Conservation (phyloP, 768 basidiomycete genomes). For the Pholiota molesta region DNA sequence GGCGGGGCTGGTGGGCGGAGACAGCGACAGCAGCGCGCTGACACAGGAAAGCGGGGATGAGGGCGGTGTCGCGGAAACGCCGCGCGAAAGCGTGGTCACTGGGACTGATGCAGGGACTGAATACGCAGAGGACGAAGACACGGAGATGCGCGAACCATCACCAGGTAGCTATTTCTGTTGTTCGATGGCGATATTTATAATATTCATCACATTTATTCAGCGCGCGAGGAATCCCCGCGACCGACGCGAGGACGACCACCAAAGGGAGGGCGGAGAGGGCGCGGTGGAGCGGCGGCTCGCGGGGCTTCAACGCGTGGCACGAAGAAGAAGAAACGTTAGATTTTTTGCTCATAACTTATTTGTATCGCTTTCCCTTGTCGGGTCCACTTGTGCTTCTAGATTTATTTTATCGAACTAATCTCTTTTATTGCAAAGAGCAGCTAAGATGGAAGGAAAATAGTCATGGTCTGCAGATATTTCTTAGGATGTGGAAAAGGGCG, state of each 20-base stretch:
- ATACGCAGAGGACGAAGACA: slow-evolving; percentile 68
- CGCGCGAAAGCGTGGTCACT: slow-evolving; percentile 67
- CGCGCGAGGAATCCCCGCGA: slow-evolving; percentile 40
- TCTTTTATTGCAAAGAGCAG: not conserved
- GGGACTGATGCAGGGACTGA: slow-evolving; percentile 76
- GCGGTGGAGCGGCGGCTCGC: slow-evolving; percentile 28
- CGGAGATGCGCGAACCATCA: slow-evolving; percentile 60
- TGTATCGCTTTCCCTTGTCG: slow-evolving; percentile 5
- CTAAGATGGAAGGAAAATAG: too few species aligned
- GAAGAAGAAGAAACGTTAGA: slow-evolving; percentile 52
- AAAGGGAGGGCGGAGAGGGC: slow-evolving; percentile 34
- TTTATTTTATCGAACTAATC: not conserved
- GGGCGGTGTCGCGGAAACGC: slow-evolving; percentile 50
- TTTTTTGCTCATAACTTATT: not conserved
- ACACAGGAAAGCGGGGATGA: slow-evolving; percentile 86
- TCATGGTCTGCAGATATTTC: too few species aligned
- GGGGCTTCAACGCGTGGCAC: slow-evolving; percentile 36
- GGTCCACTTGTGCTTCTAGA: not conserved
- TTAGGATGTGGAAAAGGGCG: too few species aligned
- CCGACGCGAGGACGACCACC: slow-evolving; percentile 38
- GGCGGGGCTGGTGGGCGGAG: slow-evolving; percentile 77
- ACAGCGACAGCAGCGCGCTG: slow-evolving; percentile 83
- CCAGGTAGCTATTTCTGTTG: slow-evolving; percentile 45
- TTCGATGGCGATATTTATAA: not conserved
- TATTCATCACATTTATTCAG: slow-evolving; percentile 20